Evolutionary conservation across 2,329 filamentous ascomycete species (phyloP), one percentile per base, ranked within the genome.

Genomic region (Pseudopyricularia cyperi): DNA sequence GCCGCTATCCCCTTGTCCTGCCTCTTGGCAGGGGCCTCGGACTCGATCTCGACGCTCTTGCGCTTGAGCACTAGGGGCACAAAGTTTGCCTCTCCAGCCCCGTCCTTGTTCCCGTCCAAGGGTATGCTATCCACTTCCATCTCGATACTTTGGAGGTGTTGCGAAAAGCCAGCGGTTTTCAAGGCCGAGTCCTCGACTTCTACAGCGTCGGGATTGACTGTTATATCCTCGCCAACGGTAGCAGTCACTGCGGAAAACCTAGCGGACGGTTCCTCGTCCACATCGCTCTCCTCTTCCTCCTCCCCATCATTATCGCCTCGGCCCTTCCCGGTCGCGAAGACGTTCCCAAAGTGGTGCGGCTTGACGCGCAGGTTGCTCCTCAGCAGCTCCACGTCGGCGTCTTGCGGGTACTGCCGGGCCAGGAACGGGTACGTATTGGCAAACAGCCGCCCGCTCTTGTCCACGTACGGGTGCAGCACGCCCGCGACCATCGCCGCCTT

Each of bases 351-450:
- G 46, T 61, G 53, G 52, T 60, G 58, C 51, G 60, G 57, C 9
- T 60, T 62, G 3, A 69, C 66, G 8, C 76, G 70, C 22, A 88
- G 68, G 56, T 79, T 80, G 58, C 74, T 77, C 46, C 77, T 71
- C 52, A 96, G 65, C 9, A 85, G 76, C 66, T 96, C 90, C 1
- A 93, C 79, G 15, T 76, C 77, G 53, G 78, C 71, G 49, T 83
- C 77, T 11, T 74, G 65, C 0, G 81, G 73, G 59, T 82, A 87
- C 50, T 79, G 75, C 52, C 82, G 76, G 7, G 81, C 78, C 26
- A 96, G 70, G 59, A 95, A 86, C 0, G 91, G 90, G 48, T 95
- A 67, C 48, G 95, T 83, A 63, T 84, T 93, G 28, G 85, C 75
- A 55, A 82, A 79, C 50, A 79, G 76, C 56, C 79, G 72, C 42